Evolutionary conservation across 768 basidiomycete genomes (phyloP), one percentile per base, ranked within the genome.

Genomic region (Obba rivulosa): DNA sequence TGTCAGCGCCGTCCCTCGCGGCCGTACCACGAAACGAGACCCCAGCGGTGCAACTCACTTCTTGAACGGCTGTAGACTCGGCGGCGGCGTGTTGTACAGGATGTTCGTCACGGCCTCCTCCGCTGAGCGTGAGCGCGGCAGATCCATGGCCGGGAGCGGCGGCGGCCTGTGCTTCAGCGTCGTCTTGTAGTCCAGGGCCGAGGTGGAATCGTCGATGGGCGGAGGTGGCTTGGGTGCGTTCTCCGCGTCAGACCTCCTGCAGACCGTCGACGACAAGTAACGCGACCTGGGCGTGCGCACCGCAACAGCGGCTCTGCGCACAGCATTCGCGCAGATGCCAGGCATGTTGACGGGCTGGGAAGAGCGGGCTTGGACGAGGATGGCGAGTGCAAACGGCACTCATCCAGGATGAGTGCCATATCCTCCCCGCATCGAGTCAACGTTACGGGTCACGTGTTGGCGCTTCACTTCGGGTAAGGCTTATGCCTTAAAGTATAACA

Each of bases 61-160:
- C 77, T 94, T 94, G 70, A 83, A 96, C 2, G 92, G 92, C 61
- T 94, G 89, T 41, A 88, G 65, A 61, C 86, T 92, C 3, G 92
- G 90, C 20, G 92, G 89, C 8, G 91, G 92, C 2, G 93, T 94
- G 62, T 97, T 96, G 72, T 97, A 98, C 13, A 97, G 72, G 58
- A 98, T 97, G 62, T 97, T 97, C 25, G 92, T 94, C 28, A 98
- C 95, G 24, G 95, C 92, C 68, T 98, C 92, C 66, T 96, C 93
- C 17, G 94, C 94, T 9, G 78, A 85, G 41, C 92, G 80, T 11
- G 80, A 74, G 44, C 89, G 79, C 3, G 91, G 92, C n/a, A 88
- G 66, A 60, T 94, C 90, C 64, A 83, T 89, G 10, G 79, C 76
- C 0, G 93, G 93, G 14, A 96, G 76, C 16, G 91, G 89, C 2